A percentile compares a stretch with the other conserved stretches of the same genome.
These are phyloP conservation scores for Yamadazyma songkhlaensis DNA, from an alignment of 1,139 yeast genomes.

Conservation along the genomic window DNA sequence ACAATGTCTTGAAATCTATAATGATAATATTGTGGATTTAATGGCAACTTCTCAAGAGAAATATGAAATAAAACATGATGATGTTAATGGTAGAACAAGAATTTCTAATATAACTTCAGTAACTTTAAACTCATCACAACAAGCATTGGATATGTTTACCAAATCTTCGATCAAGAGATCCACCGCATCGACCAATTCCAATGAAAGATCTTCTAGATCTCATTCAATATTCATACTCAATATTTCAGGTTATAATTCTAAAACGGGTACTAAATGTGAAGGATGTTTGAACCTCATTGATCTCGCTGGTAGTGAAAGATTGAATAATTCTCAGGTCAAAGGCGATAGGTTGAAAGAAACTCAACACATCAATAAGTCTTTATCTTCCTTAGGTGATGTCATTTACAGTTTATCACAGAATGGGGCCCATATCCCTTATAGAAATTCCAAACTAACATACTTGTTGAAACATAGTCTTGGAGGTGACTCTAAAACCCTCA, in stretches of 20 bases:
- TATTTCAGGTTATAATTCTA: conserved; percentile 52
- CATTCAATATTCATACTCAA: conserved; percentile 71
- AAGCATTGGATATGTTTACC: conserved; percentile 50
- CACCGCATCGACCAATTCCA: conserved; percentile 80
- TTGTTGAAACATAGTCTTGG: conserved; percentile 79
- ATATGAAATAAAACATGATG: conserved; percentile 77
- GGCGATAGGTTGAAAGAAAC: conserved; percentile 88
- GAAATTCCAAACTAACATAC: conserved; percentile 70
- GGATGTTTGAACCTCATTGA: conserved; percentile 78
- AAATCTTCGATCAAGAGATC: conserved; percentile 63
- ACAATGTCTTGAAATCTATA: conserved; percentile 86
- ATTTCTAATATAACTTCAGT: conserved; percentile 60
- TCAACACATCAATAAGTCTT: conserved; percentile 82
- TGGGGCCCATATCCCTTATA: conserved; percentile 44
- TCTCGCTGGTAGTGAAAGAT: conserved; percentile 86
- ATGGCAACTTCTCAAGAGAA: conserved; percentile 34
- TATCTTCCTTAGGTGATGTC: conserved; percentile 89
- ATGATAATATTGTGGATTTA: conserved; percentile 75
- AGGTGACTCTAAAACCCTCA: conserved; percentile 84
- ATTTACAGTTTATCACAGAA: conserved; percentile 63
- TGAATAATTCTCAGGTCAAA: conserved; percentile 69
- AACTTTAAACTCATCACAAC: conserved; percentile 42
- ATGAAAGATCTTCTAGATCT: conserved; percentile 71
- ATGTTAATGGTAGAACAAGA: conserved; percentile 45
- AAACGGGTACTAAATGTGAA: conserved; percentile 47